These are phyloP conservation scores for Puccinia horiana DNA, from an alignment of 1,284 basidiomycete genomes.

Conservation along the genomic window DNA sequence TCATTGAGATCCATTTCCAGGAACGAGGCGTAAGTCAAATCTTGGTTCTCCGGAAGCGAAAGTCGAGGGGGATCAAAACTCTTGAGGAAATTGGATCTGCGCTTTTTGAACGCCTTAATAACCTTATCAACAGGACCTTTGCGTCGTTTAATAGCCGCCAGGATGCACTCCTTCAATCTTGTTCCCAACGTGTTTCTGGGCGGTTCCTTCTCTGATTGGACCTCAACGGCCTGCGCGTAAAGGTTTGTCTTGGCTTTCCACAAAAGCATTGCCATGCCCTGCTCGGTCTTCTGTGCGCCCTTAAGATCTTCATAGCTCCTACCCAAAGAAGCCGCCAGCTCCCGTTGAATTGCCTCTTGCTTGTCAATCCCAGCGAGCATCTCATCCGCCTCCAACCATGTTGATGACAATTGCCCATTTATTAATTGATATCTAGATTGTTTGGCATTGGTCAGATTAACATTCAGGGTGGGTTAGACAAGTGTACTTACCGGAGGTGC, in stretches of 20 bases:
- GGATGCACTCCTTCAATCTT: not conserved
- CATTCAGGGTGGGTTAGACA: no score
- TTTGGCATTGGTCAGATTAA: not conserved
- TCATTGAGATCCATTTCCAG: not conserved
- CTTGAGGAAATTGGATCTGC: not conserved
- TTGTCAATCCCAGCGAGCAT: no score
- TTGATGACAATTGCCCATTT: no score
- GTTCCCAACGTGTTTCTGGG: not conserved
- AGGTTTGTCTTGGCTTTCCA: not conserved
- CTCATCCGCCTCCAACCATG: no score
- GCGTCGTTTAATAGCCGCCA: not conserved
- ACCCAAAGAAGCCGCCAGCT: not conserved
- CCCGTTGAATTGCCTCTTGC: no score
- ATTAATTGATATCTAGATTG: no score
- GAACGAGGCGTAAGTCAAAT: not conserved
- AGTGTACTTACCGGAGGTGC: not conserved
- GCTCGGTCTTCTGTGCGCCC: not conserved
- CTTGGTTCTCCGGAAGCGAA: not conserved
- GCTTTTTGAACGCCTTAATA: not conserved
- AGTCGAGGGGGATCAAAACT: not conserved
- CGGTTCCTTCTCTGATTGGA: not conserved
- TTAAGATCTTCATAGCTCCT: not conserved
- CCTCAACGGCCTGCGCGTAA: not conserved
- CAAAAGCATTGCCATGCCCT: not conserved
- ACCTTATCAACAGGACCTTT: slow-evolving; percentile 2